Percentiles rank a stretch among this genome's conserved stretches.
Evolutionary conservation across 768 basidiomycete genomes (phyloP).

Genomic region (Tremella mesenterica): DNA sequence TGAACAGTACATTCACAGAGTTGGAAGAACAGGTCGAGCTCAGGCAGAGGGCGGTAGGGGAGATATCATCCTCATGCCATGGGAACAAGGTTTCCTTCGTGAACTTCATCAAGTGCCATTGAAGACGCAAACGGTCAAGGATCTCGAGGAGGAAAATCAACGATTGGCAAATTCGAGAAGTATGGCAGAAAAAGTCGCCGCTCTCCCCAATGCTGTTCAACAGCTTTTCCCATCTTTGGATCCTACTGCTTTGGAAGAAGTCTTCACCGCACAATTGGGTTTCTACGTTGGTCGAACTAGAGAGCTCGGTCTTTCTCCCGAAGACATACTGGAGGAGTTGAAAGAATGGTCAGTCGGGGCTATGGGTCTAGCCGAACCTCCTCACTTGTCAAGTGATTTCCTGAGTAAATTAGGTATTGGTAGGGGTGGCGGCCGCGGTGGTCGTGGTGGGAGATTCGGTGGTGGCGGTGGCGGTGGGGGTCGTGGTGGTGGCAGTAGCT

Average conservation of each 20-base stretch:
- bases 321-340: conserved; percentile 52
- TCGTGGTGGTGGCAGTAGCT: conserved; percentile 5
- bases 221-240: conserved; percentile 45
- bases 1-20: conserved; percentile 75
- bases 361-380: conserved; percentile 51
- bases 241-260: conserved; percentile 52
- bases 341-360: conserved; percentile 58
- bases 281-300: conserved; percentile 56
- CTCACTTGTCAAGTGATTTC: conserved; percentile 52
- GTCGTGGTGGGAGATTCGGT: conserved; percentile 11
- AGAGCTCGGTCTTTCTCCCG: conserved; percentile 50
- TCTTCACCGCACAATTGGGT: conserved; percentile 61
- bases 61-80: conserved; percentile 70
- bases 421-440: conserved; percentile 1
- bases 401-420: conserved; percentile 47
- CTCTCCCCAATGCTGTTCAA: conserved; percentile 37
- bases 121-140: conserved; percentile 52
- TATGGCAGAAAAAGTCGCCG: conserved; percentile 47
- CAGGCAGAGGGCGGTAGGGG: conserved; percentile 55
- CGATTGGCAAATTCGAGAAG: no score
- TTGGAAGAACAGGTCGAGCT: conserved; percentile 74
- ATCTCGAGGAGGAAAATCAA: conserved; percentile 50
- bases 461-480: conserved; percentile 13
- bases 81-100: conserved; percentile 63
- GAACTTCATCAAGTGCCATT: conserved; percentile 61